phyloP scores from a whole-genome alignment of 164 flowering plant genomes.

The Tetrastigma voinierianum region DNA sequence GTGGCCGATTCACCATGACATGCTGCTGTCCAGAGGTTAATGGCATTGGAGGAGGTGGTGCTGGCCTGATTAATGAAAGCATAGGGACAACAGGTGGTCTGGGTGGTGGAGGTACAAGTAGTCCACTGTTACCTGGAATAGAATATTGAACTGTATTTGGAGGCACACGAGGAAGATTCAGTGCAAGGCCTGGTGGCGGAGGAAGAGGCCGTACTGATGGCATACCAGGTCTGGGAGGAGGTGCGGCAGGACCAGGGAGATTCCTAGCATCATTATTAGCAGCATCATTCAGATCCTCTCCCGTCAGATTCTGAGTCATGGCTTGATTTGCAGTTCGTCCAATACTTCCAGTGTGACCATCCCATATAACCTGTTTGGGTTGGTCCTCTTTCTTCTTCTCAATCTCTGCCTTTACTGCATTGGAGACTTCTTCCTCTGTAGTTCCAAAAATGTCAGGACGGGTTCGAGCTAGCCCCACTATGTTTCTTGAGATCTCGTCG shows the following conservation, averaged over 20 bases:
- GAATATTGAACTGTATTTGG: constrained; percentile 55
- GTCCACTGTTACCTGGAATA: constrained; percentile 38
- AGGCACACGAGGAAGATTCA: constrained; percentile 78
- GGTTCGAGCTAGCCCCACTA: constrained; percentile 91
- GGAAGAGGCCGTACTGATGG: constrained; percentile 87
- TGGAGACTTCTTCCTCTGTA: constrained; percentile 99
- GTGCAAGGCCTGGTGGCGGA: constrained; percentile 77
- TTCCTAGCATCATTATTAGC: constrained; percentile 36
- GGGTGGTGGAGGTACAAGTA: constrained; percentile 46
- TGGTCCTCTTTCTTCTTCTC: constrained; percentile 97
- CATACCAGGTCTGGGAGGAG: constrained; percentile 82
- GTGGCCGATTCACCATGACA: constrained; percentile 59
- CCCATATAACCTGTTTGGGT: constrained; percentile 99
- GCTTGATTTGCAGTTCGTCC: constrained; percentile 98
- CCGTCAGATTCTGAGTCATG: constrained; percentile 63
- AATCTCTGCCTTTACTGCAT: constrained; percentile 97
- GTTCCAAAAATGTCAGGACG: constrained; percentile 99
- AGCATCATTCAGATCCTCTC: constrained; percentile 64
- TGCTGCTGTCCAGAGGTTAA: constrained; percentile 59
- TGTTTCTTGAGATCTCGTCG: constrained; percentile 93
- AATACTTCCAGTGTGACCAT: constrained; percentile 97
- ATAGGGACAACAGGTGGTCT: constrained; percentile 50
- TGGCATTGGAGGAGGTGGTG: constrained; percentile 65
- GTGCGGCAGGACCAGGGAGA: constrained; percentile 86
- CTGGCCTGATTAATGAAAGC: constrained; percentile 53